Base-by-base conservation (phyloP, 2,329 filamentous ascomycete species). In the Pseudogymnoascus sp. region DNA sequence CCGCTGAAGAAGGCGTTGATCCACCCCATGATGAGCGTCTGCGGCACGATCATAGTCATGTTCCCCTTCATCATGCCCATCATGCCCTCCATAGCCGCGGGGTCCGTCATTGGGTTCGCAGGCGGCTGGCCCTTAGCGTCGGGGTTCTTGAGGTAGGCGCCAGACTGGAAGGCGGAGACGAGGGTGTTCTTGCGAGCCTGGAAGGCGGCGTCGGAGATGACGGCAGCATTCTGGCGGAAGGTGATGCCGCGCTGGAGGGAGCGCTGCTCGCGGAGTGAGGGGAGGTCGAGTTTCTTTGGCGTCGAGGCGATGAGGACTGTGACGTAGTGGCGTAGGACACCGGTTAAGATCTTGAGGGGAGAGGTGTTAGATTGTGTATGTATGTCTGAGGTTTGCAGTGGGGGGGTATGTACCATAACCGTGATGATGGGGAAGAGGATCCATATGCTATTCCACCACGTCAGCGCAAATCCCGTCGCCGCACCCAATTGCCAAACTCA, bases 21-120 rank as follows among this genome's bases (percentile, higher is more conserved):
- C 95, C 95, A 99, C 69, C 93, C 95, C 95, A 99, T 99, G 70
- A 99, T 99, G 75, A 99, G 79, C 5, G 93, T 98, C 78, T 99
- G 96, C 60, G 95, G 95, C 65, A 99, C 92, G 81, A 99, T 98
- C 95, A 98, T 99, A 68, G 95, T 93, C 90, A 99, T 96, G 75
- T 99, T 96, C 65, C 93, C 93, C 85, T 99, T 99, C 91, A 99
- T 96, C 92, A 96, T 96, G 70, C 95, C 93, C 95, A 99, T 99
- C 95, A 99, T 99, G 70, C 93, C 93, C 75, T 99, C 96, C 95
- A 99, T 99, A 65, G 91, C 92, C 60, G 89, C 89, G 21, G 96
- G 96, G 76, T 99, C 95, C 10, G 89, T 90, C 85, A 99, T 92
- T 3, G 95, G 95, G 78, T 98, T 99, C 39, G 91, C 86, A 19